Evolutionary conservation across 257 asterid genomes (phyloP).

Genomic region (Prunella vulgaris): DNA sequence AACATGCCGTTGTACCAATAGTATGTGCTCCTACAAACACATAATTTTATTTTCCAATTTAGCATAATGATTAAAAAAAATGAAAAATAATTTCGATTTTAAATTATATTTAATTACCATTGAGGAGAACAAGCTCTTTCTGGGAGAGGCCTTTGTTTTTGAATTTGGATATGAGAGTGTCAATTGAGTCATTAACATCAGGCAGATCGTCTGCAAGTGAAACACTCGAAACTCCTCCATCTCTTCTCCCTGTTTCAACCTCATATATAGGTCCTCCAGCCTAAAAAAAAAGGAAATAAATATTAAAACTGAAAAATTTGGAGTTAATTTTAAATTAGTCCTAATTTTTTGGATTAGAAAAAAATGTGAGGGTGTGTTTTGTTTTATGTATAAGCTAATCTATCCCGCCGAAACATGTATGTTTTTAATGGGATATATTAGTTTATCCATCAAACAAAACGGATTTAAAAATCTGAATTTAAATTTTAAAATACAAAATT

Average conservation of each 20-base stretch:
- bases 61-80: too few relatives aligned
- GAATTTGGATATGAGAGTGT: constrained; percentile 35
- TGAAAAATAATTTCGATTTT: too few relatives aligned
- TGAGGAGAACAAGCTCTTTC: constrained; percentile 39
- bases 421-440: too few relatives aligned
- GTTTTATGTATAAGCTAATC: too few relatives aligned
- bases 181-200: constrained; percentile 35
- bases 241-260: constrained; percentile 49
- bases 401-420: too few relatives aligned
- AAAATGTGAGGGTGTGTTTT: too few relatives aligned
- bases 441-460: too few relatives aligned
- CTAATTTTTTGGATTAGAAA: too few relatives aligned
- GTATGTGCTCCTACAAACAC: constrained; percentile 40
- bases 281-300: constrained; percentile 6
- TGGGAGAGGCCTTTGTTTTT: constrained; percentile 28
- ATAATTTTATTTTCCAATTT: neutral
- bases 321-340: too few relatives aligned
- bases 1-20: constrained; percentile 43
- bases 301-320: too few relatives aligned
- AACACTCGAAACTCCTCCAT: constrained; percentile 30
- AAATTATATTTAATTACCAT: neutral
- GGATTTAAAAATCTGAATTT: too few relatives aligned
- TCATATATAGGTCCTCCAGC: constrained; percentile 39
- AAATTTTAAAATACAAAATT: too few relatives aligned
- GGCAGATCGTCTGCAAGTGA: constrained; percentile 38